Base-by-base conservation (phyloP, 164 flowering plant genomes). In the Platanus orientalis region DNA sequence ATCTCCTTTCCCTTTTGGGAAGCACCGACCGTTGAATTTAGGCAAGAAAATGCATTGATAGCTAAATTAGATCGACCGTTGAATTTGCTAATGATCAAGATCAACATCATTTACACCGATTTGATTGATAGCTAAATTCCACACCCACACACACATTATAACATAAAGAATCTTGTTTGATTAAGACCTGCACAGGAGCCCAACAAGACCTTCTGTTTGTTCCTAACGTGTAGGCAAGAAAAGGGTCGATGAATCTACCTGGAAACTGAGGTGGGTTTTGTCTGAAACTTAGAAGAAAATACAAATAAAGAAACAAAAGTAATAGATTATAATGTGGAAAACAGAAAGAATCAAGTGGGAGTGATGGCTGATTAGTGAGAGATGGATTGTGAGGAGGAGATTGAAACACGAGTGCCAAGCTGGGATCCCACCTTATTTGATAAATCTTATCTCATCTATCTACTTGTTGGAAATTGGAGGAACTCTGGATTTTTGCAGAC, bases 191-290 rank as follows among this genome's bases (percentile, higher is more conserved):
- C 11, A 55, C 2, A 47, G n/a, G 21, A 47, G n/a, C 63, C 69
- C 65, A 55, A 34, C 4, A 34, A 34, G 6, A 4, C 39, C 9
- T 34, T 4, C 39, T 34, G 7, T 34, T 4, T 4, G 6, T 34
- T 34, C 39, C 4, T 9, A 34, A 34, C 39, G 39, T 65, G 62
- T n/a, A 58, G 61, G 60, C 63, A 14, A 57, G 66, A 69, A 71
- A 68, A 65, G 64, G 73, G 74, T 77, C 71, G 65, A 61, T 73
- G 81, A 72, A 75, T 78, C 77, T 67, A 78, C 75, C 77, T 73
- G 77, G 75, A 70, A 75, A 68, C 62, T 66, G 76, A 73, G 81
- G 79, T 75, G 79, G 75, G 69, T 54, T 75, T 79, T 75, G 77
- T 79, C 75, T 57, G 51, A 62, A 66, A 61, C n/a, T n/a, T n/a